A percentile compares a stretch with the other conserved stretches of the same genome.
Evolutionary conservation across 257 asterid species (phyloP).

Genomic region (Coffea eugenioides): DNA sequence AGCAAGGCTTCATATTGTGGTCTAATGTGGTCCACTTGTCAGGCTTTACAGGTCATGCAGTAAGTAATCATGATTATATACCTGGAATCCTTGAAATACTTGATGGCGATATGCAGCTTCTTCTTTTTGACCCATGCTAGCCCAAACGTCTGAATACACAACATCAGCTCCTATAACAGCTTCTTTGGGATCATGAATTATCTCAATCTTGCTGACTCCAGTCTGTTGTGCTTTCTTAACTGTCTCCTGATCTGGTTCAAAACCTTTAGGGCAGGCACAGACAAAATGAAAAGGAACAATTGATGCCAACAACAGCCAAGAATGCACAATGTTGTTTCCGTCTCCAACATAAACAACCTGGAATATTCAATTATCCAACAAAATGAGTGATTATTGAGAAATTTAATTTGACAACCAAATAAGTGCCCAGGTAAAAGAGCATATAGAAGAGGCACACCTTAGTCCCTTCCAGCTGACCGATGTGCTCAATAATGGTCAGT

Average conservation of each 20-base stretch:
- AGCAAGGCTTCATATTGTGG: not conserved
- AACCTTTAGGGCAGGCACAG: constrained; percentile 87
- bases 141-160: constrained; percentile 97
- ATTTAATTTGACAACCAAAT: not conserved
- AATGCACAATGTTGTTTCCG: constrained; percentile 95
- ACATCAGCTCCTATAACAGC: constrained; percentile 95
- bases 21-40: not conserved
- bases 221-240: constrained; percentile 59
- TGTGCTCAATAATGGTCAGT: constrained; percentile 83
- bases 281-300: constrained; percentile 87
- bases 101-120: constrained; percentile 89
- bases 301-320: constrained; percentile 85
- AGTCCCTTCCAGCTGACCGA: constrained; percentile 82
- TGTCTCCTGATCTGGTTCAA: constrained; percentile 79
- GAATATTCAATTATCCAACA: constrained; percentile 14
- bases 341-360: constrained; percentile 98
- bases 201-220: constrained; percentile 85
- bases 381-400: not conserved
- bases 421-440: not conserved
- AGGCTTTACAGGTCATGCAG: not conserved
- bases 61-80: constrained; percentile 19
- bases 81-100: constrained; percentile 94
- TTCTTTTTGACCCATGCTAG: constrained; percentile 98
- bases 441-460: constrained; percentile 48
- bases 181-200: constrained; percentile 75